phyloP scores from a whole-genome alignment of 1,284 basidiomycete genomes.

The Sanghuangporus sanghuang region DNA sequence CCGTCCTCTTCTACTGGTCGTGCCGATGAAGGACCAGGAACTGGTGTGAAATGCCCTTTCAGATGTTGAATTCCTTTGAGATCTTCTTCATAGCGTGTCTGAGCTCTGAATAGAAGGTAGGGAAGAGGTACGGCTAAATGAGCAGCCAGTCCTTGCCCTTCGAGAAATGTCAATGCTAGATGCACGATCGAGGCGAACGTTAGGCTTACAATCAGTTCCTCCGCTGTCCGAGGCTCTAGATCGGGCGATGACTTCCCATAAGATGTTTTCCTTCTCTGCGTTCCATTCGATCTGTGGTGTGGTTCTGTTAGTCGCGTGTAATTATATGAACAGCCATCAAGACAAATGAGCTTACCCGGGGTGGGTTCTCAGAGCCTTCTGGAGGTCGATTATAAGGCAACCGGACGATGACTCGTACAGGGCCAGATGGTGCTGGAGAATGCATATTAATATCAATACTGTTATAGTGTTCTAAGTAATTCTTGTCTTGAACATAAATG shows the following conservation, averaged over 20 bases:
- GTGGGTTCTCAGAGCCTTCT: slow-evolving; percentile 55
- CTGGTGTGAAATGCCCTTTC: slow-evolving; percentile 48
- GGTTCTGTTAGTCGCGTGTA: slow-evolving; percentile 8
- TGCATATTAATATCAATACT: background rate
- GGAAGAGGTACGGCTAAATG: slow-evolving; percentile 75
- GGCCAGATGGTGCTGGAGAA: slow-evolving; percentile 22
- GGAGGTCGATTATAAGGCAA: slow-evolving; percentile 73
- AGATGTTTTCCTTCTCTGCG: slow-evolving; percentile 69
- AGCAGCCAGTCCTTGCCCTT: slow-evolving; percentile 77
- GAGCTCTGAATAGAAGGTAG: slow-evolving; percentile 74
- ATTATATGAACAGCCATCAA: slow-evolving; percentile 17
- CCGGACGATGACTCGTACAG: slow-evolving; percentile 66
- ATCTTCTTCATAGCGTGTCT: slow-evolving; percentile 76
- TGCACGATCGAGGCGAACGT: background rate
- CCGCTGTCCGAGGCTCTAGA: slow-evolving; percentile 63
- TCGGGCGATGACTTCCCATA: slow-evolving; percentile 79
- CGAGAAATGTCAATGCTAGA: background rate
- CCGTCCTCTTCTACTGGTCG: slow-evolving; percentile 31
- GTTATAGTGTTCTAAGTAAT: background rate
- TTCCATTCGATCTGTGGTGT: slow-evolving; percentile 70
- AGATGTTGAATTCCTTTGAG: slow-evolving; percentile 70
- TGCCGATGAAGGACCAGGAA: slow-evolving; percentile 28
- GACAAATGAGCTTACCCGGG: slow-evolving; percentile 46
- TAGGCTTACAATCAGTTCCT: slow-evolving; percentile 65
- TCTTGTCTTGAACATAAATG: background rate